Base-by-base conservation (phyloP, 2,329 filamentous ascomycete species). In the Verticillium albo-atrum region DNA sequence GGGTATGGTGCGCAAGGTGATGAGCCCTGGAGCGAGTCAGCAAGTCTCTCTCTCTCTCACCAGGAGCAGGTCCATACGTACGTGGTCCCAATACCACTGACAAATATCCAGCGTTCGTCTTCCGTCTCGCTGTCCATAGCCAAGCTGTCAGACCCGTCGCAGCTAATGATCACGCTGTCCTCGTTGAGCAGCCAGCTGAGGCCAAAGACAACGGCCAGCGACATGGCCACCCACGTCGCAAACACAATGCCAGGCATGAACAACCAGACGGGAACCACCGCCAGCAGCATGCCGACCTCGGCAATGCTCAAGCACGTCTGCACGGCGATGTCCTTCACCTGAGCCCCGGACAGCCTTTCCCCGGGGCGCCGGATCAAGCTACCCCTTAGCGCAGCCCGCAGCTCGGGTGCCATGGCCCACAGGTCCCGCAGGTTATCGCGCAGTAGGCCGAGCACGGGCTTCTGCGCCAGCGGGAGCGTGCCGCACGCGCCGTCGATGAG, bases 401-500 rank as follows among this genome's bases (percentile, higher is more conserved):
- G 56, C 14, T 60, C 61, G 30, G 59, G 50, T 61, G 65, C 51
- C 60, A 68, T 63, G 30, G 61, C 47, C 62, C 61, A 63, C 53
- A 64, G 60, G 27, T 58, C 60, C 20, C 58, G 51, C 23, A 67
- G 37, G 34, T 72, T 69, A n/a, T 63, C 61, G 6, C 65, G 61
- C 32, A 71, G 53, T 54, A 68, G 59, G 15, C 62, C 23, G 55
- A 61, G 53, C 3, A 65, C 56, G 1, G 66, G 64, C 34, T 67
- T 63, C 60, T 68, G 68, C 6, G 62, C 62, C 17, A 68, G 66
- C 1, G 71, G 71, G 9, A 66, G 64, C 1, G 72, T 75, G 14
- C 72, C 71, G 57, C 69, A 71, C 0, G 72, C 69, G 3, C 70
- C 69, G 56, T 75, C 73, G 59, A 72, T 71, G 6, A 75, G 66